Percentiles rank a stretch among this genome's conserved stretches.
These are phyloP conservation scores for Candida albicans DNA, from an alignment of 1,139 yeast species.

Conservation along the genomic window DNA sequence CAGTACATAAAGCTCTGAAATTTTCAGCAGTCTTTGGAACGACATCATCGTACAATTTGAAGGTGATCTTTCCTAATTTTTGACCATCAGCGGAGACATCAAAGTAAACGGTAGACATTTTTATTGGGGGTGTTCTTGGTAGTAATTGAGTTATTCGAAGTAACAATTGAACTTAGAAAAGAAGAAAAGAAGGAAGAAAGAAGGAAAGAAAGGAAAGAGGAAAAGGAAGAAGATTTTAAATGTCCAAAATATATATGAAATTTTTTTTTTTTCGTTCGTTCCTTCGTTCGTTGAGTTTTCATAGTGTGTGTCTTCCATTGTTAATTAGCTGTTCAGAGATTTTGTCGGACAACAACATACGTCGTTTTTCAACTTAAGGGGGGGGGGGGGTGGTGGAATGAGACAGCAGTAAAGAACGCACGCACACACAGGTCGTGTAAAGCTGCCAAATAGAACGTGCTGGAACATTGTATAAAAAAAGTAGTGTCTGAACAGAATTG, in stretches of 20 bases:
- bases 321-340: no score
- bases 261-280: background rate
- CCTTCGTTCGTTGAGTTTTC: background rate
- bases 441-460: no score
- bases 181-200: slow-evolving; percentile 1
- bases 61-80: slow-evolving; percentile 35
- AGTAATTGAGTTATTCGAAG: slow-evolving; percentile 4
- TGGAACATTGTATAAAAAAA: no score
- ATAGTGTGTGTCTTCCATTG: no score
- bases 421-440: no score
- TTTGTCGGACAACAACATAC: no score
- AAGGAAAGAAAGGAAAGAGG: slow-evolving; percentile 27
- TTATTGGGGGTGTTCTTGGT: slow-evolving; percentile 3
- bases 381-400: no score
- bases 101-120: slow-evolving; percentile 68
- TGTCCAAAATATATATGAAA: background rate
- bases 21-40: slow-evolving; percentile 98
- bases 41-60: slow-evolving; percentile 83
- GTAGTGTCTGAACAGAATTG: no score
- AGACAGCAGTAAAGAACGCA: no score
- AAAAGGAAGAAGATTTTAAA: slow-evolving; percentile 22
- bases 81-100: slow-evolving; percentile 70
- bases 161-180: slow-evolving; percentile 1
- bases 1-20: slow-evolving; percentile 96
- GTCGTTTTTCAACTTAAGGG: no score